A percentile compares a stretch with the other conserved stretches of the same genome.
These are phyloP conservation scores for Sphagnum magellanicum DNA, from an alignment of 228 moss, liverwort and hornwort genomes.

Conservation along the genomic window DNA sequence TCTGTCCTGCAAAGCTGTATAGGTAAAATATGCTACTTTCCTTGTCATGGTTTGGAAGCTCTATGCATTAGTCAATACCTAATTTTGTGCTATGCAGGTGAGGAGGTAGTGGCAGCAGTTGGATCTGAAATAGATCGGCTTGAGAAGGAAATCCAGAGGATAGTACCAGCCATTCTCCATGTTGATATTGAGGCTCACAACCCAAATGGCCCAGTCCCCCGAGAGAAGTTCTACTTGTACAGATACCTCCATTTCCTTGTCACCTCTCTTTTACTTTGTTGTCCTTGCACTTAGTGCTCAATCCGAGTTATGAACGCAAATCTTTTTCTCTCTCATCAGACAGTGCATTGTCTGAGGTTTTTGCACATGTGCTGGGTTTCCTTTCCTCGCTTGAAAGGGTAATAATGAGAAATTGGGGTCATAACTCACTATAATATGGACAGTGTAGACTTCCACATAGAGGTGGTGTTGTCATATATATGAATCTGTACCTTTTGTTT, in stretches of 20 bases:
- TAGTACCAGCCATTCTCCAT: slow-evolving; percentile 92
- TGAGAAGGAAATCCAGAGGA: slow-evolving; percentile 89
- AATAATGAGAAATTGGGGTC: too few species aligned
- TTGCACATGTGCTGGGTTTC: too few species aligned
- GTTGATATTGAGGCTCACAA: slow-evolving; percentile 99
- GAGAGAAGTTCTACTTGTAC: slow-evolving; percentile 92
- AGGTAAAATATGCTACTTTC: not conserved
- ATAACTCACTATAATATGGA: too few species aligned
- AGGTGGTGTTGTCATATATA: too few species aligned
- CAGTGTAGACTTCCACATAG: too few species aligned
- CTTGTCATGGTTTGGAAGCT: not conserved
- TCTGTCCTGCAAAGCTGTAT: not conserved
- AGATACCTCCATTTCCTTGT: slow-evolving; percentile 16
- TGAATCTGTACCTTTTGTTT: too few species aligned
- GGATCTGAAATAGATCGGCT: slow-evolving; percentile 94
- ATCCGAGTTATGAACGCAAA: too few species aligned
- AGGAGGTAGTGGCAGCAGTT: slow-evolving; percentile 94
- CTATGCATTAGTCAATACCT: not conserved
- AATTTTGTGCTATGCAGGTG: slow-evolving; percentile 45
- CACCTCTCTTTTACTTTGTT: too few species aligned
- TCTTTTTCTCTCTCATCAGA: too few species aligned
- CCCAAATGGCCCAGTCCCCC: slow-evolving; percentile 87
- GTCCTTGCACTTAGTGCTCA: too few species aligned
- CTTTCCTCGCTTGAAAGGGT: too few species aligned
- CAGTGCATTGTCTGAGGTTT: too few species aligned